phyloP scores from a whole-genome alignment of 345 rosid genomes.

The Eucalyptus shirleyi region DNA sequence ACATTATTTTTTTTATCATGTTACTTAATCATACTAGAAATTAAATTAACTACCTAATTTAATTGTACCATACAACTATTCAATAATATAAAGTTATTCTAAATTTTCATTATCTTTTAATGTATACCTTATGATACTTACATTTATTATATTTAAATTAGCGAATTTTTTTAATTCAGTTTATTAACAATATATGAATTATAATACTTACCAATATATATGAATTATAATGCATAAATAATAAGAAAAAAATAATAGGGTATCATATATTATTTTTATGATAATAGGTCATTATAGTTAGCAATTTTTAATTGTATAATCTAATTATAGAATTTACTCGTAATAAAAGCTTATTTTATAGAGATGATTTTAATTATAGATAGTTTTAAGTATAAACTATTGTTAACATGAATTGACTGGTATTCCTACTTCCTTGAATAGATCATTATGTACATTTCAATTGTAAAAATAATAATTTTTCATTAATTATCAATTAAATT shows the following conservation, averaged over 20 bases:
- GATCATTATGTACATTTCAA: neutral
- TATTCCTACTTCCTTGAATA: neutral
- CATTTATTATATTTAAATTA: neutral
- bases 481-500: neutral
- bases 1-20: neutral
- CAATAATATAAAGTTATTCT: neutral
- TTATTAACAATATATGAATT: neutral
- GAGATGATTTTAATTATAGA: neutral
- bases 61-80: neutral
- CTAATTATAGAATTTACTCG: neutral
- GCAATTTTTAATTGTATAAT: neutral
- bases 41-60: too few relatives aligned
- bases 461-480: accelerated
- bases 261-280: neutral
- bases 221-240: neutral
- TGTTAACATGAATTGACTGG: neutral
- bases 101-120: neutral
- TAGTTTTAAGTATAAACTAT: neutral
- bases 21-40: too few relatives aligned
- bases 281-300: neutral
- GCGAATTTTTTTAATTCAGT: neutral
- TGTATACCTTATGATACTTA: neutral
- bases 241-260: neutral
- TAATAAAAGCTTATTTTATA: neutral
- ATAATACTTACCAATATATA: neutral